Percentiles rank a stretch among this genome's conserved stretches.
phyloP scores from a whole-genome alignment of 306 rosid genomes.

The Sechiopsis laciniata region DNA sequence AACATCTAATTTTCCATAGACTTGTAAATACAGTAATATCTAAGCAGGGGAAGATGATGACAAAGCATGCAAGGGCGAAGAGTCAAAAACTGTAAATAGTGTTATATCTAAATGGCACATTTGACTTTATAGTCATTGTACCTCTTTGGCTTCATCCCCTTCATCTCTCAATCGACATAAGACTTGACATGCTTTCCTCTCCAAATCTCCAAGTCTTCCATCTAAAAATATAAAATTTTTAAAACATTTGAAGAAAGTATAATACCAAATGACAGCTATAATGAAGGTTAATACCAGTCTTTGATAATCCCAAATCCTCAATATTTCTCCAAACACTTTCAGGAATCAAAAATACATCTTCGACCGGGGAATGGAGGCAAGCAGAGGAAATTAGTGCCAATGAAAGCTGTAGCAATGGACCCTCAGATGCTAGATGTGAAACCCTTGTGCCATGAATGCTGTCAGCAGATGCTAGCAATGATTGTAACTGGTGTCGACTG shows the following conservation, averaged over 20 bases:
- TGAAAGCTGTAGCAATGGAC: conserved; percentile 66
- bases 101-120: conserved; percentile 9
- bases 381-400: conserved; percentile 75
- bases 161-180: conserved; percentile 65
- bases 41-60: conserved; percentile 8
- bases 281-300: conserved; percentile 46
- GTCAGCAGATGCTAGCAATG: conserved; percentile 69
- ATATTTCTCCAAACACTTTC: conserved; percentile 61
- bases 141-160: conserved; percentile 76
- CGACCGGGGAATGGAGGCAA: conserved; percentile 62
- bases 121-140: conserved; percentile 24
- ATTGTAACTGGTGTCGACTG: conserved; percentile 57
- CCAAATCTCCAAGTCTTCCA: conserved; percentile 61
- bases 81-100: background rate
- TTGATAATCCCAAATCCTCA: conserved; percentile 55
- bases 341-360: conserved; percentile 79
- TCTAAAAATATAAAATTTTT: conserved; percentile 34
- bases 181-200: conserved; percentile 69
- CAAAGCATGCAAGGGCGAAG: background rate
- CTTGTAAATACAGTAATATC: background rate
- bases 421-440: conserved; percentile 51
- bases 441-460: conserved; percentile 49
- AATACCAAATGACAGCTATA: conserved; percentile 18
- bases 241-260: conserved; percentile 17
- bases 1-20: background rate